Evolutionary conservation across 1,284 basidiomycete species (phyloP).

Genomic region (Moesziomyces antarcticus): DNA sequence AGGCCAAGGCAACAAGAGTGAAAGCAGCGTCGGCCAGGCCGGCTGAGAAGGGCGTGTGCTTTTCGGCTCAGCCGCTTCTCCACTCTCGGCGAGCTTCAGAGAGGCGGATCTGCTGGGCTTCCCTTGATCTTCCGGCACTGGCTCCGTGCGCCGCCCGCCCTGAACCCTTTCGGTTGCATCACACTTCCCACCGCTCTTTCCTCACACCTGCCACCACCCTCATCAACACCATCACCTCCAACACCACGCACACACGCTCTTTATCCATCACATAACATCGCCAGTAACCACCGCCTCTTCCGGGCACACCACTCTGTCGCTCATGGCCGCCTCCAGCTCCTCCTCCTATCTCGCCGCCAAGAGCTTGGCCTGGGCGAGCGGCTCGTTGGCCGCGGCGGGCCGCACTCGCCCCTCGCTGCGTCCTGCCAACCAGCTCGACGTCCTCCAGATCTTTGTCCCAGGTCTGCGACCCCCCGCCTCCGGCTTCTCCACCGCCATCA

Average conservation of each 20-base stretch:
- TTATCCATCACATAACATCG: too few relatives aligned
- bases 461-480: constrained; percentile 23
- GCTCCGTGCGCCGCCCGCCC: neutral
- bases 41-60: too few relatives aligned
- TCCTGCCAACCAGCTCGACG: constrained; percentile 34
- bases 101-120: constrained; percentile 9
- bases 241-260: neutral
- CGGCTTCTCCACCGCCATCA: constrained; percentile 37
- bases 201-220: neutral
- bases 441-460: constrained; percentile 50
- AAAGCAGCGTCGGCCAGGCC: too few relatives aligned
- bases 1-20: too few relatives aligned
- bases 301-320: neutral
- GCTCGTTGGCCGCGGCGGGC: constrained; percentile 38
- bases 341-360: constrained; percentile 33
- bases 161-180: constrained; percentile 15
- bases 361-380: constrained; percentile 45
- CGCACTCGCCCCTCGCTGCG: constrained; percentile 25
- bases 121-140: constrained; percentile 30
- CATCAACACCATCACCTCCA: neutral
- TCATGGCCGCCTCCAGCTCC: constrained; percentile 28
- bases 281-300: neutral
- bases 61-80: constrained; percentile 2
- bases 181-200: neutral
- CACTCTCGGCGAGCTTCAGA: neutral